phyloP scores from a whole-genome alignment of 306 rosid species.

The Lithocarpus polystachyus region DNA sequence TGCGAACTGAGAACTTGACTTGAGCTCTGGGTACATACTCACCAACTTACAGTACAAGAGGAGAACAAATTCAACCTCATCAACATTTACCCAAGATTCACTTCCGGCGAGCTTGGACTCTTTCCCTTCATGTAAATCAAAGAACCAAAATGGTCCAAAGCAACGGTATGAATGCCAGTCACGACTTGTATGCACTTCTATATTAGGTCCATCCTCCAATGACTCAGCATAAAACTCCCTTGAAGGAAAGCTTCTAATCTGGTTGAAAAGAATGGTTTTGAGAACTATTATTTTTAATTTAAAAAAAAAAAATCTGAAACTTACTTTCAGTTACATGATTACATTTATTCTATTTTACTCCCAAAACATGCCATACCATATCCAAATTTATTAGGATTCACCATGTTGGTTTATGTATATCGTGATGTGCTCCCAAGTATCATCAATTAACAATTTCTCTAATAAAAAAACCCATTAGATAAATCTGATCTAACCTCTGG shows the following conservation, averaged over 20 bases:
- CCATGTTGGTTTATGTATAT: not conserved
- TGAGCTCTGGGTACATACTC: conserved; percentile 58
- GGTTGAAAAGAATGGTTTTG: conserved; percentile 19
- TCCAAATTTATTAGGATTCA: not conserved
- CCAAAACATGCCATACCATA: not conserved
- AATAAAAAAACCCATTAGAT: conserved; percentile 5
- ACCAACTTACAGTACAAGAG: conserved; percentile 70
- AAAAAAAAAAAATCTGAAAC: not conserved
- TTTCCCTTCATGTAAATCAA: conserved; percentile 73
- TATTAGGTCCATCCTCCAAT: conserved; percentile 70
- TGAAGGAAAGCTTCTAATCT: conserved; percentile 94
- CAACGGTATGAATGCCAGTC: conserved; percentile 76
- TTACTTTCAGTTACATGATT: not conserved
- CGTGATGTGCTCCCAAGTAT: not conserved
- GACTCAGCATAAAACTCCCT: conserved; percentile 74
- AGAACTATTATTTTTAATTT: not conserved
- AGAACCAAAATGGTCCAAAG: conserved; percentile 89
- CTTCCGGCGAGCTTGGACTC: conserved; percentile 67
- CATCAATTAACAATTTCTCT: conserved; percentile 10
- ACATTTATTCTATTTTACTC: not conserved
- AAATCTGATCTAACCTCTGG: conserved; percentile 72
- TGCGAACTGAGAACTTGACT: conserved; percentile 74
- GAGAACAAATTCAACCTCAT: conserved; percentile 86
- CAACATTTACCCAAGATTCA: conserved; percentile 73
- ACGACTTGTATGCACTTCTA: conserved; percentile 51